Evolutionary conservation across 345 rosid species (phyloP).

Genomic region (Cardamine resedifolia): DNA sequence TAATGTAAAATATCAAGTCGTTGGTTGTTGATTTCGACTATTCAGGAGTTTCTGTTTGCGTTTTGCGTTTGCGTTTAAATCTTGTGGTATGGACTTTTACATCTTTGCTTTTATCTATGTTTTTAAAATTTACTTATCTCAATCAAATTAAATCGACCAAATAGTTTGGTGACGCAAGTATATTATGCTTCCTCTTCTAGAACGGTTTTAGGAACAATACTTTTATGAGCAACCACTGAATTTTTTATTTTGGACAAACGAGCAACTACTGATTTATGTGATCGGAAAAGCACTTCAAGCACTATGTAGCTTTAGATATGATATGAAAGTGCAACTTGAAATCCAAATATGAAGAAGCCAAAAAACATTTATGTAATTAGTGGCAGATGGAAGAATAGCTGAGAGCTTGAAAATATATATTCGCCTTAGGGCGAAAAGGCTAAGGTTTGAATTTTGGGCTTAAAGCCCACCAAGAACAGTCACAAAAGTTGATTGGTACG

Average conservation of each 20-base stretch:
- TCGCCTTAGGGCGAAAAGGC: background rate
- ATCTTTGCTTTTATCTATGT: background rate
- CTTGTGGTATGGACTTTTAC: background rate
- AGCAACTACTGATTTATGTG: constrained; percentile 5
- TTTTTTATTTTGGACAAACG: too few relatives aligned
- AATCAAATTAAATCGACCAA: too few relatives aligned
- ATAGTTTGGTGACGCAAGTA: too few relatives aligned
- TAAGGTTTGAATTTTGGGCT: background rate
- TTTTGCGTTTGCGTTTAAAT: too few relatives aligned
- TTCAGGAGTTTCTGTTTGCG: background rate
- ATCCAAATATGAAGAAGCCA: constrained; percentile 1
- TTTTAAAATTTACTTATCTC: too few relatives aligned
- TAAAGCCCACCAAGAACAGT: constrained; percentile 20
- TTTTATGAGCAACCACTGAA: background rate
- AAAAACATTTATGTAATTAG: background rate
- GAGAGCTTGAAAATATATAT: background rate
- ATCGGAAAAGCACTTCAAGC: background rate
- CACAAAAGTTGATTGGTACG: background rate
- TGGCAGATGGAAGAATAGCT: background rate
- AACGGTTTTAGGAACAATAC: background rate
- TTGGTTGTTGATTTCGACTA: background rate
- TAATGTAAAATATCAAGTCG: background rate
- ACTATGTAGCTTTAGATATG: background rate
- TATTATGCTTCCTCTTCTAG: background rate
- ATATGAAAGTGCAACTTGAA: background rate